phyloP scores from a whole-genome alignment of 306 rosid genomes.

The Begonia fuchsioides region DNA sequence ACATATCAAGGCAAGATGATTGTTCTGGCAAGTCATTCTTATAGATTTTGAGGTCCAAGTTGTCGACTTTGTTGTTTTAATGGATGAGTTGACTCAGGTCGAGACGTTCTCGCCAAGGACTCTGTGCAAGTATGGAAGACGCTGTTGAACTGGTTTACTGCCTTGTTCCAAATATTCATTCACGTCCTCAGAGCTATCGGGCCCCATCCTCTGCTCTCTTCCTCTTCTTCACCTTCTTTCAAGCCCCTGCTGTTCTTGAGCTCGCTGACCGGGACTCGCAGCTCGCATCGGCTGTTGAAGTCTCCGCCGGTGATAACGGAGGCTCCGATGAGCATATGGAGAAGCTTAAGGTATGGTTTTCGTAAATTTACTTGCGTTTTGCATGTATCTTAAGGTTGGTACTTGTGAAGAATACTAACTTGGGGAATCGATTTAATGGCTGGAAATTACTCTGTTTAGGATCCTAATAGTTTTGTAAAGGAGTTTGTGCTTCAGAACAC shows the following conservation, averaged over 20 bases:
- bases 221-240: slow-evolving; percentile 49
- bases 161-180: slow-evolving; percentile 82
- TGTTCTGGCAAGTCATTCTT: neutral
- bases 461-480: too few species aligned
- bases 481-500: too few species aligned
- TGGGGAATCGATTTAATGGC: too few species aligned
- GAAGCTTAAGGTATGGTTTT: slow-evolving; percentile 49
- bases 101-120: slow-evolving; percentile 59
- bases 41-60: neutral
- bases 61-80: slow-evolving; percentile 3
- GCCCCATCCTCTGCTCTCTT: slow-evolving; percentile 69
- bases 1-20: neutral
- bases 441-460: too few species aligned
- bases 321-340: slow-evolving; percentile 14
- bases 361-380: too few species aligned
- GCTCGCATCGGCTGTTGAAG: slow-evolving; percentile 34
- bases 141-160: slow-evolving; percentile 60
- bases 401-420: too few species aligned
- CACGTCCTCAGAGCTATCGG: slow-evolving; percentile 70
- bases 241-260: slow-evolving; percentile 61
- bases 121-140: slow-evolving; percentile 65
- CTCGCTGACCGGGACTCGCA: slow-evolving; percentile 35
- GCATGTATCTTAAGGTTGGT: too few species aligned
- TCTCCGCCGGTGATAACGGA: slow-evolving; percentile 22
- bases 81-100: slow-evolving; percentile 91